A percentile compares a stretch with the other conserved stretches of the same genome.
phyloP scores from a whole-genome alignment of 2,329 filamentous ascomycete species.

The Trichoderma cornu-damae region DNA sequence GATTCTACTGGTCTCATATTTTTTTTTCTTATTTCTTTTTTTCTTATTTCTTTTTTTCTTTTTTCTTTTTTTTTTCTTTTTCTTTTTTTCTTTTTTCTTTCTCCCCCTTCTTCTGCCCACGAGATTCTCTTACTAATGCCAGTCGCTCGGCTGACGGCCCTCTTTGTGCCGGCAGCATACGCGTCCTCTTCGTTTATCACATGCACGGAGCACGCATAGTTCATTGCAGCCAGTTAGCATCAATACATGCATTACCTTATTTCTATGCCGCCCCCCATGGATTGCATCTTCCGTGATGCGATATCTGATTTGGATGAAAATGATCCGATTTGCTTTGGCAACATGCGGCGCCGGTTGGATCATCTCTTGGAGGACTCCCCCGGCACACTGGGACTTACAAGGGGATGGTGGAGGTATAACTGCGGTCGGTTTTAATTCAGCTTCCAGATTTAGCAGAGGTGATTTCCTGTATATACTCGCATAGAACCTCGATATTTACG shows the following conservation, averaged over 20 bases:
- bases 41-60: too few species aligned
- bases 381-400: neutral
- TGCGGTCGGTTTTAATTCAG: neutral
- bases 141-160: slow-evolving; percentile 8
- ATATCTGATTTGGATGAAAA: neutral
- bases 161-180: neutral
- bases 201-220: neutral
- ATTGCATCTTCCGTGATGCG: neutral
- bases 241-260: neutral
- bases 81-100: neutral
- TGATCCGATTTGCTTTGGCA: neutral
- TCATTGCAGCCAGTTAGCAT: neutral
- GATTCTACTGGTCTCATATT: neutral
- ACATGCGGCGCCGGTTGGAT: neutral
- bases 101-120: too few species aligned
- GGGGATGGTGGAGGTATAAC: neutral
- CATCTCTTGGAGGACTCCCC: neutral
- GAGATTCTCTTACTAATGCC: neutral
- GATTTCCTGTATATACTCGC: neutral
- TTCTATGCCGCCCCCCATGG: neutral
- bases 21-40: neutral
- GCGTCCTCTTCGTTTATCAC: neutral
- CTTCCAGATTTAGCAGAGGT: neutral
- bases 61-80: too few species aligned
- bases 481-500: neutral